phyloP scores from a whole-genome alignment of 192 early-diverging fungal genomes.

The Thamnidium elegans region DNA sequence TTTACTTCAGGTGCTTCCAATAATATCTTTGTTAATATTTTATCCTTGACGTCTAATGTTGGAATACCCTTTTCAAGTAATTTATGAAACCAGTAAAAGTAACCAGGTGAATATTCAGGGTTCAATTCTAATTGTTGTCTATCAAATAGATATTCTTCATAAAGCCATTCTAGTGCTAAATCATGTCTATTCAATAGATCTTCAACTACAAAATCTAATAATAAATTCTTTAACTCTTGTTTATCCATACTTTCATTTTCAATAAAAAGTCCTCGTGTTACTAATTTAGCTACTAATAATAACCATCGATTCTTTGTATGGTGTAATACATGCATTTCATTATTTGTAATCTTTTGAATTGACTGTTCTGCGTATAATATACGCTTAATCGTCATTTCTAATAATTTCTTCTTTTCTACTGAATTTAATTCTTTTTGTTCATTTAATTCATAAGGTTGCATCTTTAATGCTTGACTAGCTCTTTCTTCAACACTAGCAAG shows the following conservation, averaged over 20 bases:
- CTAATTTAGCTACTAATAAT: slow-evolving; percentile 21
- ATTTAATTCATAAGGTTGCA: slow-evolving; percentile 33
- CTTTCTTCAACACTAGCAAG: slow-evolving; percentile 31
- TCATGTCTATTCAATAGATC: slow-evolving; percentile 57
- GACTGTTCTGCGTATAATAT: slow-evolving; percentile 30
- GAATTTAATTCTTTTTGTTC: not conserved
- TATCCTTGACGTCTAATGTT: slow-evolving; percentile 66
- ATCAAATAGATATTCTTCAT: slow-evolving; percentile 59
- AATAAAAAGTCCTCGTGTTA: slow-evolving; percentile 6
- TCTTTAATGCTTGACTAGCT: slow-evolving; percentile 35
- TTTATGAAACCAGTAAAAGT: slow-evolving; percentile 36
- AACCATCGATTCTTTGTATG: slow-evolving; percentile 15
- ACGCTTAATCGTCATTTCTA: slow-evolving; percentile 30
- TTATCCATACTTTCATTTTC: slow-evolving; percentile 8
- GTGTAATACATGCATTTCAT: slow-evolving; percentile 2
- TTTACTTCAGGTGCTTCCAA: slow-evolving; percentile 74
- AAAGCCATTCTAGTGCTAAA: slow-evolving; percentile 69
- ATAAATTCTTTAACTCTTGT: slow-evolving; percentile 35
- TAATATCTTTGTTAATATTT: slow-evolving; percentile 68
- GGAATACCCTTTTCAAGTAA: slow-evolving; percentile 36
- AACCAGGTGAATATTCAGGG: slow-evolving; percentile 34
- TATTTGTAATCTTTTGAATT: not conserved
- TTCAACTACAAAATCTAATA: slow-evolving; percentile 57
- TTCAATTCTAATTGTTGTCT: slow-evolving; percentile 6
- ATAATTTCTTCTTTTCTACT: slow-evolving; percentile 19